Percentiles rank a stretch among this genome's conserved stretches.
These are phyloP conservation scores for Melanogaster broomeanus DNA, from an alignment of 768 basidiomycete genomes.

Conservation along the genomic window DNA sequence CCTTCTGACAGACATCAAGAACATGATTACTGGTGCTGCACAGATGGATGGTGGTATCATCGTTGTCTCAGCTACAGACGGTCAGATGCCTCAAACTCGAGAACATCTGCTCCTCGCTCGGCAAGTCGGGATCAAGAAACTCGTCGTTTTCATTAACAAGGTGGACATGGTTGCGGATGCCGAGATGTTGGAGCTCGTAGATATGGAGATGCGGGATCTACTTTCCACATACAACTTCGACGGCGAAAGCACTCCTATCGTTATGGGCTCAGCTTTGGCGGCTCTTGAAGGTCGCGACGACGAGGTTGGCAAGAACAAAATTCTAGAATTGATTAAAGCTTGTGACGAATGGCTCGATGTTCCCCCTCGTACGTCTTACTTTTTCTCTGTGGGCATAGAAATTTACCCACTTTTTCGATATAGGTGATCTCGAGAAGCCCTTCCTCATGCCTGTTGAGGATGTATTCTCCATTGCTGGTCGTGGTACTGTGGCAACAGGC, in stretches of 20 bases:
- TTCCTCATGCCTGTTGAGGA: constrained; percentile 97
- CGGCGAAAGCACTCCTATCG: constrained; percentile 96
- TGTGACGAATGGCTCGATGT: constrained; percentile 96
- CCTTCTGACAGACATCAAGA: constrained; percentile 75
- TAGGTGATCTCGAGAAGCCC: constrained; percentile 95
- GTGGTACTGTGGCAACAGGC: constrained; percentile 97
- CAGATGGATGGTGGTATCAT: constrained; percentile 97
- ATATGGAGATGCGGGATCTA: constrained; percentile 99
- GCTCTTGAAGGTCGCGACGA: constrained; percentile 87
- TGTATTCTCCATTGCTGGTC: constrained; percentile 96
- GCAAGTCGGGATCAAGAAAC: constrained; percentile 96
- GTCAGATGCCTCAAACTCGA: constrained; percentile 99
- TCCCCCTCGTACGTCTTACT: constrained; percentile 68
- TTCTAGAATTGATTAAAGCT: constrained; percentile 77
- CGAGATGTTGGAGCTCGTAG: constrained; percentile 98
- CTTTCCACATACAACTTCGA: constrained; percentile 92
- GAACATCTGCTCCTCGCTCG: constrained; percentile 97
- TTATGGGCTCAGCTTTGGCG: constrained; percentile 96
- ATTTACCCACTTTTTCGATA: constrained; percentile 2
- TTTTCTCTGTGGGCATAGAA: not conserved
- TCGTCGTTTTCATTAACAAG: constrained; percentile 99
- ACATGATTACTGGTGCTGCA: constrained; percentile 99
- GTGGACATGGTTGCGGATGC: constrained; percentile 94
- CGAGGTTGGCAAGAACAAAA: constrained; percentile 78
- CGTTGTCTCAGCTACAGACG: constrained; percentile 97